Percentiles rank a stretch among this genome's conserved stretches.
These are phyloP conservation scores for Yarrowia galli DNA, from an alignment of 1,139 yeast species.

Conservation along the genomic window DNA sequence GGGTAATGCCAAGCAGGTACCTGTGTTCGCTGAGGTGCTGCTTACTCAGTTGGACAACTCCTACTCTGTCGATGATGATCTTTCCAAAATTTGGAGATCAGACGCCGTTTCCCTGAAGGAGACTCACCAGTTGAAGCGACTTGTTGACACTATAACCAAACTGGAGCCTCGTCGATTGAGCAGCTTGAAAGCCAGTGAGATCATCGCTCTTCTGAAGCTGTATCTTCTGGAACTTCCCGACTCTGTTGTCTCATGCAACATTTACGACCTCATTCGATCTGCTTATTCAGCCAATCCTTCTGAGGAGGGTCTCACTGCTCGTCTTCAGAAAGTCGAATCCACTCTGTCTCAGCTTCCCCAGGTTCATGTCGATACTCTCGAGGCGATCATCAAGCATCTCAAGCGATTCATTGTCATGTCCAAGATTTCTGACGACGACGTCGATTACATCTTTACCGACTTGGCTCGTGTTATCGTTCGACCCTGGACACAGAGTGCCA, in stretches of 20 bases:
- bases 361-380: slow-evolving; percentile 41
- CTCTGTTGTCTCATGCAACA: slow-evolving; percentile 70
- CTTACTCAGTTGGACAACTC: slow-evolving; percentile 4
- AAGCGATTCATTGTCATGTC: slow-evolving; percentile 30
- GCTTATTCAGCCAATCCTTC: slow-evolving; percentile 49
- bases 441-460: slow-evolving; percentile 37
- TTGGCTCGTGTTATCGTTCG: slow-evolving; percentile 48
- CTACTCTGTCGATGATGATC: slow-evolving; percentile 10
- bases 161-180: slow-evolving; percentile 40
- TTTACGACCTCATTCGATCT: slow-evolving; percentile 70
- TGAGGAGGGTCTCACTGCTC: slow-evolving; percentile 9
- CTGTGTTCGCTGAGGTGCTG: slow-evolving; percentile 5
- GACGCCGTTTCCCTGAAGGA: slow-evolving; percentile 60
- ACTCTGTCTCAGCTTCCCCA: slow-evolving; percentile 43
- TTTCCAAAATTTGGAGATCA: slow-evolving; percentile 58
- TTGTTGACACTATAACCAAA: slow-evolving; percentile 49
- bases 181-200: slow-evolving; percentile 58
- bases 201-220: slow-evolving; percentile 72
- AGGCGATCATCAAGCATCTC: slow-evolving; percentile 41
- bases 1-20: slow-evolving; percentile 16
- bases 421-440: slow-evolving; percentile 16
- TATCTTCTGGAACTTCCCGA: slow-evolving; percentile 84
- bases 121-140: slow-evolving; percentile 68
- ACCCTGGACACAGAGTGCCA: slow-evolving; percentile 49
- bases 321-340: slow-evolving; percentile 40